These are phyloP conservation scores for Parathielavia appendiculata DNA, from an alignment of 495 filamentous ascomycete species.

Conservation along the genomic window DNA sequence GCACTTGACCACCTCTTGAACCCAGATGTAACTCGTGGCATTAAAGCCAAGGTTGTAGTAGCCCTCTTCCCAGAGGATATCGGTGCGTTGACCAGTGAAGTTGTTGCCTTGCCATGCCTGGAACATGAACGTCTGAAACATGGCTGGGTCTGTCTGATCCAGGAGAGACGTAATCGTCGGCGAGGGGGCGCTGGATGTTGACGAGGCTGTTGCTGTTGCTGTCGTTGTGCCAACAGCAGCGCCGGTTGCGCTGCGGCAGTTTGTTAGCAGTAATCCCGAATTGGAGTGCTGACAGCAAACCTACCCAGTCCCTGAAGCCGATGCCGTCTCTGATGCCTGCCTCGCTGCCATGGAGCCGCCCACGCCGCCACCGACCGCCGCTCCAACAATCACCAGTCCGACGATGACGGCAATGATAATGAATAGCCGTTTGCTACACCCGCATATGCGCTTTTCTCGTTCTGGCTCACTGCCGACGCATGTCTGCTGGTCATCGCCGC, in stretches of 20 bases:
- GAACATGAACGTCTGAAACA: conserved; percentile 18
- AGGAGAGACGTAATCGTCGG: conserved; percentile 17
- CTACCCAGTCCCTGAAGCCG: neutral
- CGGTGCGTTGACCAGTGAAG: conserved; percentile 17
- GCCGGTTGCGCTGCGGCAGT: neutral
- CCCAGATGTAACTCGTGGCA: conserved; percentile 26
- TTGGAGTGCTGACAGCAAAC: neutral
- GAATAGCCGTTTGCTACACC: conserved; percentile 24
- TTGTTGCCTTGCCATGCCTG: conserved; percentile 18
- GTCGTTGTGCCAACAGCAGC: neutral
- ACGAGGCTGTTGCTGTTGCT: neutral
- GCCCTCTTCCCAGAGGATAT: conserved; percentile 19
- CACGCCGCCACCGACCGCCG: conserved; percentile 28
- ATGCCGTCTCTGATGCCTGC: neutral
- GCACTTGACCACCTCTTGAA: conserved; percentile 19
- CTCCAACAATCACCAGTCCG: conserved; percentile 22
- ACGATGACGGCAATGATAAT: conserved; percentile 18
- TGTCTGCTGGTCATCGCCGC: neutral
- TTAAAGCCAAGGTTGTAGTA: conserved; percentile 22
- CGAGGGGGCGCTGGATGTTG: conserved; percentile 4
- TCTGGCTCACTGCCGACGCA: conserved; percentile 2
- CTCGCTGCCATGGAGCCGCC: conserved; percentile 19
- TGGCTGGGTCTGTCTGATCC: conserved; percentile 17
- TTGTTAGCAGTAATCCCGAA: neutral
- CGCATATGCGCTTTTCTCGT: conserved; percentile 22